phyloP scores from a whole-genome alignment of 805 yeast species.

The Pichia membranifaciens region DNA sequence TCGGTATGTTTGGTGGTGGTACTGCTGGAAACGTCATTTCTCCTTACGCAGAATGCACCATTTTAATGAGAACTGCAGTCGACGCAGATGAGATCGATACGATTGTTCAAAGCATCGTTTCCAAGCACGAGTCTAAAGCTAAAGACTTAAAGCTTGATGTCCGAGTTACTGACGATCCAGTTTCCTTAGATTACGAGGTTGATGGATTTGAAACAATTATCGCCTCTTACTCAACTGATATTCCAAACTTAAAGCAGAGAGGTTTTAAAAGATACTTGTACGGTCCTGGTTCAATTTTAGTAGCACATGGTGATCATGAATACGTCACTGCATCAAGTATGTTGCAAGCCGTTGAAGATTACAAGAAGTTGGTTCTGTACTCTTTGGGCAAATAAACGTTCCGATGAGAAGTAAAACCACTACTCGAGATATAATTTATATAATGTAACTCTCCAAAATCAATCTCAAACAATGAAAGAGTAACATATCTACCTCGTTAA shows the following conservation, averaged over 20 bases:
- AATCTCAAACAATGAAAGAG: no score
- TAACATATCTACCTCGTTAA: neutral
- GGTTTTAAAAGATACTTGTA: conserved; percentile 46
- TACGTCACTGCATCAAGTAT: conserved; percentile 44
- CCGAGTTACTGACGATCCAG: conserved; percentile 32
- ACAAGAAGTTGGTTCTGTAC: conserved; percentile 36
- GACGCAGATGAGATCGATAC: conserved; percentile 35
- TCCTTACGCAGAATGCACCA: conserved; percentile 45
- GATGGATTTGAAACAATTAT: conserved; percentile 53
- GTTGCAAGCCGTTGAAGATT: conserved; percentile 46
- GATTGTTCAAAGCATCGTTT: conserved; percentile 32
- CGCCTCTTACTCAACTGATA: conserved; percentile 36
- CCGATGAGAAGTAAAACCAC: no score
- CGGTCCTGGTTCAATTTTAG: conserved; percentile 62
- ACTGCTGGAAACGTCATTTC: conserved; percentile 65
- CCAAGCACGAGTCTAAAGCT: conserved; percentile 19
- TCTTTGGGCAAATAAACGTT: conserved; percentile 10
- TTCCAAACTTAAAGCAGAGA: conserved; percentile 36
- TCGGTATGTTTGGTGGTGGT: conserved; percentile 55
- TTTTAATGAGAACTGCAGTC: conserved; percentile 50
- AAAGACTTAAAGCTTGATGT: conserved; percentile 14
- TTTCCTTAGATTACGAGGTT: conserved; percentile 48
- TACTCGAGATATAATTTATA: no score
- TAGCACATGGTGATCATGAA: conserved; percentile 57
- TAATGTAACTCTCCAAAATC: no score